Conservation (phyloP, 2,329 filamentous ascomycete species). For the Colletotrichum trifolii region DNA sequence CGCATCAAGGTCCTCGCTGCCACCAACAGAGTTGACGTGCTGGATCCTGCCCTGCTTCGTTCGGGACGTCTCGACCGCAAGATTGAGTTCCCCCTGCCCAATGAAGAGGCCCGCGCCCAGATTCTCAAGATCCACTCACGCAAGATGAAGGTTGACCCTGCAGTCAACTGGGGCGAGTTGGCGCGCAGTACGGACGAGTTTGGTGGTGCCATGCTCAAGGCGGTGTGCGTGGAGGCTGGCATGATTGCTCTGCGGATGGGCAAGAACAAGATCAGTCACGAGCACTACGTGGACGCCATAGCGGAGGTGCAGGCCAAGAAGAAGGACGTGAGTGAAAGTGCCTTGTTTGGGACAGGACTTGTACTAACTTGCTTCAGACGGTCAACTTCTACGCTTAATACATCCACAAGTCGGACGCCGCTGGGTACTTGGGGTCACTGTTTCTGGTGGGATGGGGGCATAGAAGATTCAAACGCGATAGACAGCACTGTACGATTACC, state of each 20-base stretch:
- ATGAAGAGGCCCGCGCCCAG: constrained; percentile 96
- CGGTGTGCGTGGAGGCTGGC: constrained; percentile 97
- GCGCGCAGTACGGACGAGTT: constrained; percentile 98
- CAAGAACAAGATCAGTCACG: constrained; percentile 96
- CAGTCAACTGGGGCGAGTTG: constrained; percentile 95
- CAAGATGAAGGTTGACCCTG: constrained; percentile 96
- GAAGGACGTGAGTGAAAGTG: constrained; percentile 76
- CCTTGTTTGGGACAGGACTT: not conserved
- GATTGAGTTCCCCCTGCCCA: constrained; percentile 97
- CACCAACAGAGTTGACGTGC: constrained; percentile 93
- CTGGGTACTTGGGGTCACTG: constrained; percentile 28
- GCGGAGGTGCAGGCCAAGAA: constrained; percentile 95
- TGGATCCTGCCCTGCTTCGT: constrained; percentile 90
- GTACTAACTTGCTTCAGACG: constrained; percentile 54
- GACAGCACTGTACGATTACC: constrained; percentile 38
- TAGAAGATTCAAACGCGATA: constrained; percentile 36
- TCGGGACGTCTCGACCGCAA: constrained; percentile 95
- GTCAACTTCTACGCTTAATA: constrained; percentile 67
- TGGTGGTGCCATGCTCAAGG: constrained; percentile 96
- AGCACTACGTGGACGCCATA: constrained; percentile 99
- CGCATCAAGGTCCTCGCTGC: constrained; percentile 96
- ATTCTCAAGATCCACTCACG: constrained; percentile 97
- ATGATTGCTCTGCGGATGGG: constrained; percentile 98
- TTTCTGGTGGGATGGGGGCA: constrained; percentile 34
- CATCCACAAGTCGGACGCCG: constrained; percentile 21